Percentiles rank a stretch among this genome's conserved stretches.
Evolutionary conservation across 805 yeast species (phyloP).

Genomic region (Saccharomycopsis sp.): DNA sequence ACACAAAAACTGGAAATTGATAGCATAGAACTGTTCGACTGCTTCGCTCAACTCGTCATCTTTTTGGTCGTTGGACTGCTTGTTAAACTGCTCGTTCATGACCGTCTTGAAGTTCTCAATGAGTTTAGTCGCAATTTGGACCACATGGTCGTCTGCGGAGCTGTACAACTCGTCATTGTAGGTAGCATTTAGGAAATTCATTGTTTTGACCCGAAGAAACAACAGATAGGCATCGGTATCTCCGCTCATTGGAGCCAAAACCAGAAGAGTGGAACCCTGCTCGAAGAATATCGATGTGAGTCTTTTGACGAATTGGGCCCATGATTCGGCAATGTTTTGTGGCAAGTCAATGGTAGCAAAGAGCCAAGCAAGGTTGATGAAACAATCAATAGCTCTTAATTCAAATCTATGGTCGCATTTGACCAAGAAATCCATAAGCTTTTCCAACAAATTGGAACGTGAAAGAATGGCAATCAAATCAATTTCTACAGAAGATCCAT

Average conservation of each 20-base stretch:
- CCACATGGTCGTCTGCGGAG: neutral
- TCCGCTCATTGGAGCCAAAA: neutral
- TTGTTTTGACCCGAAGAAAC: conserved; percentile 6
- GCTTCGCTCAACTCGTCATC: neutral
- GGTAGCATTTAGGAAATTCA: conserved; percentile 15
- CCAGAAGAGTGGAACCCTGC: neutral
- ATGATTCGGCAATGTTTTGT: neutral
- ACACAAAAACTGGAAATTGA: conserved; percentile 2
- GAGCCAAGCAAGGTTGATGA: conserved; percentile 16
- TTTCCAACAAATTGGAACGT: neutral
- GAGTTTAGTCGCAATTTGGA: neutral
- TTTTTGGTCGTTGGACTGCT: neutral
- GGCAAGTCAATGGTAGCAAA: conserved; percentile 2
- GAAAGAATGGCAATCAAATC: neutral
- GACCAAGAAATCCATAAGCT: neutral
- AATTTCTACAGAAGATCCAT: neutral
- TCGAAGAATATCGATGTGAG: neutral
- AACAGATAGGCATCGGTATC: neutral
- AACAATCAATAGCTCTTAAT: conserved; percentile 15
- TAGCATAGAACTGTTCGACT: conserved; percentile 2
- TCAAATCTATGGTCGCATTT: conserved; percentile 14
- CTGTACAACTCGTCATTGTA: neutral
- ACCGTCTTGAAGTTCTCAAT: neutral
- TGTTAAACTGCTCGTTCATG: neutral
- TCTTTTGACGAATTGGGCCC: neutral